Conservation (phyloP, 352 stramenopile genomes). For the Albugo laibachii region DNA sequence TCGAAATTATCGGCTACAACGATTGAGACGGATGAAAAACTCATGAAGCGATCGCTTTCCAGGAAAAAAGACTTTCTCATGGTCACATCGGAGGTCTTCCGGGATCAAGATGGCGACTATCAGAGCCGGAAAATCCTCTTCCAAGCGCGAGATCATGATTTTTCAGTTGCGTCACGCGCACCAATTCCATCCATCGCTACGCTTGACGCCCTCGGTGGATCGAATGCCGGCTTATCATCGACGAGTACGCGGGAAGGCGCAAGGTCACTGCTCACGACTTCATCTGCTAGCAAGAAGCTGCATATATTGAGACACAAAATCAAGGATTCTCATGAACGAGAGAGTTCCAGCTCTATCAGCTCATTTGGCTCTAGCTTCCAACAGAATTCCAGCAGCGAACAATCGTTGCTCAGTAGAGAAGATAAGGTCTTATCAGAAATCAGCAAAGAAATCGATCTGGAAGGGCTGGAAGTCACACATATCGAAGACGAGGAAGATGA, state of each 20-base stretch:
- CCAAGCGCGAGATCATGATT: conserved; percentile 67
- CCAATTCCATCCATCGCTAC: conserved; percentile 27
- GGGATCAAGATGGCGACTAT: conserved; percentile 63
- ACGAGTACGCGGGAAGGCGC: neutral
- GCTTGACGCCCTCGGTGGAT: neutral
- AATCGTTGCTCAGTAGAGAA: too few species aligned
- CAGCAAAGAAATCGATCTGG: neutral
- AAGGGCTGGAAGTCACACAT: neutral
- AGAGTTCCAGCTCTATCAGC: neutral
- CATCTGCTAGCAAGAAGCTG: neutral
- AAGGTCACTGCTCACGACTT: neutral
- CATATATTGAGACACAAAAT: too few species aligned
- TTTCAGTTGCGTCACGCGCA: conserved; percentile 61
- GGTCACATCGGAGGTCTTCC: conserved; percentile 80
- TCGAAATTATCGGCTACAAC: neutral
- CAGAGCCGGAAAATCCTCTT: conserved; percentile 80
- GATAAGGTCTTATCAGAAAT: too few species aligned
- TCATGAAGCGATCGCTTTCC: conserved; percentile 69
- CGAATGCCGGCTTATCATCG: neutral
- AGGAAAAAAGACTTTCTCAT: conserved; percentile 82
- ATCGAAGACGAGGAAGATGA: conserved; percentile 1
- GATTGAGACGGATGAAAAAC: conserved; percentile 20
- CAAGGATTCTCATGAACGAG: too few species aligned
- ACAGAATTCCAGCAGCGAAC: neutral
- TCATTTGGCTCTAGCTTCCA: neutral